A percentile compares a stretch with the other conserved stretches of the same genome.
These are phyloP conservation scores for Pythium pyrilobum DNA, from an alignment of 352 stramenopile species.

Conservation along the genomic window DNA sequence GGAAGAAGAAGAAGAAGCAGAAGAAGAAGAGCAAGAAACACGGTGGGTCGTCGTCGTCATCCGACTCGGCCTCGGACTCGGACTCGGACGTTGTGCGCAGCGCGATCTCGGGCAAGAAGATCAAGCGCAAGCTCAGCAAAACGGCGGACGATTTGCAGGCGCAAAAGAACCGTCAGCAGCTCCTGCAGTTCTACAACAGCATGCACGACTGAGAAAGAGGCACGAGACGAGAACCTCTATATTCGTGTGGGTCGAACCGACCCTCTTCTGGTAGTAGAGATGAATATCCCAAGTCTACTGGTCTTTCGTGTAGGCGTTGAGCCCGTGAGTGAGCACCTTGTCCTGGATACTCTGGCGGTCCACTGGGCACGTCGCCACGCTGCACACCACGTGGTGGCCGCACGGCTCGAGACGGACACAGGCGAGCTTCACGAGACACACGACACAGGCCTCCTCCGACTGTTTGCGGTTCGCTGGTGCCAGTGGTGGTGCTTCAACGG, in stretches of 20 bases:
- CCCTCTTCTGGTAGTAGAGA: not conserved
- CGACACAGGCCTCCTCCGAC: conserved; percentile 28
- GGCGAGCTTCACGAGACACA: conserved; percentile 41
- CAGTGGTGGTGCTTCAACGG: not conserved
- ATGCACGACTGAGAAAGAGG: conserved; percentile 62
- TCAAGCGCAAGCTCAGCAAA: conserved; percentile 70
- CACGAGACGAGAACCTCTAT: too few relatives aligned
- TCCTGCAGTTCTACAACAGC: conserved; percentile 85
- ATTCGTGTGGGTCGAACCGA: too few relatives aligned
- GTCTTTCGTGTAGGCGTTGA: conserved; percentile 30
- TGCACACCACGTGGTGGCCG: conserved; percentile 58
- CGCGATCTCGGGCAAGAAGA: conserved; percentile 84
- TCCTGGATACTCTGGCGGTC: conserved; percentile 53
- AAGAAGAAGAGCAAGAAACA: conserved; percentile 19
- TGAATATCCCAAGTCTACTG: not conserved
- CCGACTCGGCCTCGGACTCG: conserved; percentile 23
- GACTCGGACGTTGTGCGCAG: conserved; percentile 70
- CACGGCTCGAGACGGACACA: conserved; percentile 55
- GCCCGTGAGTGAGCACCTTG: conserved; percentile 62
- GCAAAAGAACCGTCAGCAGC: conserved; percentile 69
- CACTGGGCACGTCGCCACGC: conserved; percentile 46
- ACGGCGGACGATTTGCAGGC: conserved; percentile 53
- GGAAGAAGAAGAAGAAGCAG: conserved; percentile 26
- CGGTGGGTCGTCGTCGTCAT: not conserved
- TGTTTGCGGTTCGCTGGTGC: not conserved